Conservation (phyloP, 495 filamentous ascomycete species). For the Podospora australis region DNA sequence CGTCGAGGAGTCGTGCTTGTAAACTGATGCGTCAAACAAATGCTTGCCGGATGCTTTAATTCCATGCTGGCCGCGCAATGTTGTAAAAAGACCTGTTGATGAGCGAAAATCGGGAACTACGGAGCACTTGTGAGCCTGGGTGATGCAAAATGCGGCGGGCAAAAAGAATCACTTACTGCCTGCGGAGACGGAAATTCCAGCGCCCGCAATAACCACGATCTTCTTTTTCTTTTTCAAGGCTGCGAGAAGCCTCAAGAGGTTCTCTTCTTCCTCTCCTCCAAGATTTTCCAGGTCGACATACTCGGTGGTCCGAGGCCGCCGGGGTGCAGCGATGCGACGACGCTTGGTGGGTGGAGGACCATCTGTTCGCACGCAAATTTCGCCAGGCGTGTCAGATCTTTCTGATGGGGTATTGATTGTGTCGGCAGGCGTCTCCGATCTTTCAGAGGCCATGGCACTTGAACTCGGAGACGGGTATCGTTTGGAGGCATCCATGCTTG, state of each 20-base stretch:
- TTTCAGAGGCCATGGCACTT: conserved; percentile 29
- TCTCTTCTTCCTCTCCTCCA: conserved; percentile 35
- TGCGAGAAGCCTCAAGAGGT: conserved; percentile 63
- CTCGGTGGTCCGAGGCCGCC: conserved; percentile 68
- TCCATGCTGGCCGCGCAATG: conserved; percentile 75
- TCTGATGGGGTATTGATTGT: conserved; percentile 17
- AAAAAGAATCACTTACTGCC: conserved; percentile 63
- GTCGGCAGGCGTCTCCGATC: conserved; percentile 38
- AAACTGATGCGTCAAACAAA: conserved; percentile 95
- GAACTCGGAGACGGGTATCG: conserved; percentile 40
- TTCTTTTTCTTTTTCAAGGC: conserved; percentile 84
- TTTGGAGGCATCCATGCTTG: conserved; percentile 30
- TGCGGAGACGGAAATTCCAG: conserved; percentile 92
- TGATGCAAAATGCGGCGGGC: conserved; percentile 1
- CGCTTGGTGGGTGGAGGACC: conserved; percentile 67
- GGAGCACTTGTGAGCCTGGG: conserved; percentile 17
- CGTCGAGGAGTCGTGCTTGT: conserved; percentile 81
- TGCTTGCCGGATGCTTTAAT: conserved; percentile 91
- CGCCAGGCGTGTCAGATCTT: conserved; percentile 29
- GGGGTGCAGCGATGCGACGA: conserved; percentile 54
- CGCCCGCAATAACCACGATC: conserved; percentile 93
- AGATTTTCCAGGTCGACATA: conserved; percentile 62
- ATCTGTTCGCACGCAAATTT: conserved; percentile 51
- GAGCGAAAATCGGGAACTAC: conserved; percentile 98
- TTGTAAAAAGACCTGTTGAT: conserved; percentile 76